These are phyloP conservation scores for Kuraishia capsulata DNA, from an alignment of 805 yeast genomes.

Conservation along the genomic window DNA sequence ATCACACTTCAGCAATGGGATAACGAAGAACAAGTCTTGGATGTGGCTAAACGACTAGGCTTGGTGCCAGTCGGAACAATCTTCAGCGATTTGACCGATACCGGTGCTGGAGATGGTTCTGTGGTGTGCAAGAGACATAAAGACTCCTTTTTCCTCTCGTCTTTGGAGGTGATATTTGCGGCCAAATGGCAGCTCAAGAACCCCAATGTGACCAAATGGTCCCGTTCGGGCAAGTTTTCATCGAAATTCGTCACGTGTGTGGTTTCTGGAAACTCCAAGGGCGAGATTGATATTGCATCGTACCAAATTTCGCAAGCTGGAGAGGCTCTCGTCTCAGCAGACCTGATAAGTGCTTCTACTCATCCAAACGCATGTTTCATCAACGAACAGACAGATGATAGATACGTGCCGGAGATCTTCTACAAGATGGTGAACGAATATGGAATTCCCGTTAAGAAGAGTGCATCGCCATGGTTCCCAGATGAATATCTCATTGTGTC, in stretches of 20 bases:
- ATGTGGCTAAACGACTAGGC: constrained; percentile 50
- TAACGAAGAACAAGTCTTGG: constrained; percentile 42
- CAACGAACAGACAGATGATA: constrained; percentile 56
- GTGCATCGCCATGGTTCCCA: constrained; percentile 88
- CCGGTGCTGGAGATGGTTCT: constrained; percentile 80
- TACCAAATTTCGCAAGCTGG: constrained; percentile 87
- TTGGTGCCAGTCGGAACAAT: constrained; percentile 70
- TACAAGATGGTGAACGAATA: constrained; percentile 83
- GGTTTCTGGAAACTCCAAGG: constrained; percentile 77
- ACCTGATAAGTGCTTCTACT: constrained; percentile 76
- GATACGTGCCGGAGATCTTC: constrained; percentile 93
- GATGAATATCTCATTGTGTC: constrained; percentile 85
- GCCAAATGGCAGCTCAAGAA: constrained; percentile 63
- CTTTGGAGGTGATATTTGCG: constrained; percentile 80
- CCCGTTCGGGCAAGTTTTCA: constrained; percentile 57
- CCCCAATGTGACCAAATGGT: constrained; percentile 57
- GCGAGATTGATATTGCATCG: constrained; percentile 84
- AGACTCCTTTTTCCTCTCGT: constrained; percentile 80
- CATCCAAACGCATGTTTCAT: constrained; percentile 84
- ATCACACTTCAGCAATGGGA: constrained; percentile 50
- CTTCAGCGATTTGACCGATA: constrained; percentile 83
- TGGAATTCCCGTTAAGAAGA: constrained; percentile 74
- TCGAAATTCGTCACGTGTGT: constrained; percentile 93
- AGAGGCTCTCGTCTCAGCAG: constrained; percentile 82
- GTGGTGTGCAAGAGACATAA: constrained; percentile 91